These are phyloP conservation scores for Skeletonema marinoi DNA, from an alignment of 108 stramenopile genomes.

Conservation along the genomic window DNA sequence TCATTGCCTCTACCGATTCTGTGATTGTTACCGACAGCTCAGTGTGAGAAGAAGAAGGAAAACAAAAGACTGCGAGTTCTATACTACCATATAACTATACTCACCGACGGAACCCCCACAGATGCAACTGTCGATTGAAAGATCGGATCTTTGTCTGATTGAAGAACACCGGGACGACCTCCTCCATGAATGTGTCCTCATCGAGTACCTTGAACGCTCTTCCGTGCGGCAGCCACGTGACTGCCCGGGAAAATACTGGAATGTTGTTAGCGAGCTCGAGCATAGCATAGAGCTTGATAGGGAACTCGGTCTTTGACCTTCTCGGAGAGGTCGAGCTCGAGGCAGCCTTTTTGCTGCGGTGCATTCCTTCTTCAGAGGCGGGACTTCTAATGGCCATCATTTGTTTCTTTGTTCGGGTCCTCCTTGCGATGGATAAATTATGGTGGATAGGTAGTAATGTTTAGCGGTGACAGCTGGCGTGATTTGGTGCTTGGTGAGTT, in stretches of 20 bases:
- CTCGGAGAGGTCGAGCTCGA: neutral
- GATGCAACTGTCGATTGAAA: neutral
- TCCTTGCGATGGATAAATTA: no score
- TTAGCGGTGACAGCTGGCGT: no score
- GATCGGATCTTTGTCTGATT: constrained; percentile 38
- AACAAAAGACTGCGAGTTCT: no score
- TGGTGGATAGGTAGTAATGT: no score
- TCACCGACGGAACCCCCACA: constrained; percentile 18
- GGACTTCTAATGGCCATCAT: neutral
- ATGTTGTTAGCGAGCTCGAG: neutral
- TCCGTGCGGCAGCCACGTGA: constrained; percentile 63
- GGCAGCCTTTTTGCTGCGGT: no score
- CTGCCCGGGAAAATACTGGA: neutral
- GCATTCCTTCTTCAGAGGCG: no score
- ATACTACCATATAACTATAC: neutral
- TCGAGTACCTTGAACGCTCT: constrained; percentile 58
- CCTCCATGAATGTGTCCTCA: constrained; percentile 52
- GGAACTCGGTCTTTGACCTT: neutral
- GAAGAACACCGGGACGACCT: constrained; percentile 55
- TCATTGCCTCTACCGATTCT: neutral
- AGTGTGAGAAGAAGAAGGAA: neutral
- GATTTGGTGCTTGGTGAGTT: no score
- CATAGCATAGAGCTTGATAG: constrained; percentile 4
- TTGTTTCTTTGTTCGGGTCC: neutral
- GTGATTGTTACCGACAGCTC: neutral